phyloP scores from a whole-genome alignment of 2,329 filamentous ascomycete species.

The Taxawa tesnikishii region DNA sequence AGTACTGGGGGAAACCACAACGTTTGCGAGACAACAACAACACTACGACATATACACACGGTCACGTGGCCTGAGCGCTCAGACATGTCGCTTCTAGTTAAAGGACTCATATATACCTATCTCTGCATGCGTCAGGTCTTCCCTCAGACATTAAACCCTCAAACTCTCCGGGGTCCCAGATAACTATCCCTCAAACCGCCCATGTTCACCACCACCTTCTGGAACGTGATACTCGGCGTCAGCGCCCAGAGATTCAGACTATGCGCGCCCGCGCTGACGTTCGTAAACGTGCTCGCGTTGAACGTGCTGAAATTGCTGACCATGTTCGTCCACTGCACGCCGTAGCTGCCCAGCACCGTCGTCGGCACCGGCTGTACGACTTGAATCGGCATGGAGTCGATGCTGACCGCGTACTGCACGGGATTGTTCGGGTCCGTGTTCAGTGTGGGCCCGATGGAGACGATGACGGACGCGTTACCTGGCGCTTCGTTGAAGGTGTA shows the following conservation, averaged over 20 bases:
- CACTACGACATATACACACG: no score
- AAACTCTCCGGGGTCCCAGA: conserved; percentile 21
- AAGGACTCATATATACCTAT: no score
- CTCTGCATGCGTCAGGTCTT: no score
- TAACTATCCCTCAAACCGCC: conserved; percentile 21
- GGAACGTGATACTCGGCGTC: conserved; percentile 30
- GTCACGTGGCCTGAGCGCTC: no score
- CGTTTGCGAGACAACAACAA: no score
- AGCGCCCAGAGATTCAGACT: conserved; percentile 32
- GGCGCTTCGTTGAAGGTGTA: conserved; percentile 46
- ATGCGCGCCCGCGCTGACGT: conserved; percentile 22
- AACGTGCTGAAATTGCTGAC: conserved; percentile 40
- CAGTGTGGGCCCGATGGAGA: conserved; percentile 13
- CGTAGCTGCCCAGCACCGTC: conserved; percentile 15
- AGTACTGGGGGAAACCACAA: no score
- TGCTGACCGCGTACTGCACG: conserved; percentile 25
- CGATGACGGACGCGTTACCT: conserved; percentile 22
- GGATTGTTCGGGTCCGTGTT: conserved; percentile 14
- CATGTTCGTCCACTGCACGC: conserved; percentile 35
- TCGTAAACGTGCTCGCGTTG: conserved; percentile 27
- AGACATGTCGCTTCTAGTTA: no score
- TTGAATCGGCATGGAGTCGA: conserved; percentile 13
- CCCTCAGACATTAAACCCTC: no score
- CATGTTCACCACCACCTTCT: conserved; percentile 20
- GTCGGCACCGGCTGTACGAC: conserved; percentile 13